A percentile compares a stretch with the other conserved stretches of the same genome.
Conservation (phyloP, 768 basidiomycete genomes). For the Phaeotremella fagi region DNA sequence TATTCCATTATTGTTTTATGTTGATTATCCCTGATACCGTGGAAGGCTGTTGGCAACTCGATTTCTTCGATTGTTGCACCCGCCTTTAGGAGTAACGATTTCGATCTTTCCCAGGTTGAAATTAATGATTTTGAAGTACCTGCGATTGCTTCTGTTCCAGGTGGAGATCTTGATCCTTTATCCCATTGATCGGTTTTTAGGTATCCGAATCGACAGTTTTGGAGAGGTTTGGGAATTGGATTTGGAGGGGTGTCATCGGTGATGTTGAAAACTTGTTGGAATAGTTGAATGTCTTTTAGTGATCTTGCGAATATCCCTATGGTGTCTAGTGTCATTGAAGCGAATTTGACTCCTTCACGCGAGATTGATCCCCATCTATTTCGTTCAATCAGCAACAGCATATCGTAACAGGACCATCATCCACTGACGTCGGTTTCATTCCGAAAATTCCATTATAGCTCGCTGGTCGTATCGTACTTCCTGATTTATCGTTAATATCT, state of each 20-base stretch:
- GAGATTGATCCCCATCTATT: constrained; percentile 39
- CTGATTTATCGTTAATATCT: constrained; percentile 7
- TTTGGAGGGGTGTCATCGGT: constrained; percentile 26
- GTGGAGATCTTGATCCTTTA: not conserved
- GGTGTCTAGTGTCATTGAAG: constrained; percentile 38
- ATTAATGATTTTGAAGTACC: constrained; percentile 13
- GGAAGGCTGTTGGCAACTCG: constrained; percentile 36
- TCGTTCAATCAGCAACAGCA: not conserved
- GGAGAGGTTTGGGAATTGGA: constrained; percentile 21
- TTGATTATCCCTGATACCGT: constrained; percentile 5
- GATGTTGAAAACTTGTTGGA: constrained; percentile 31
- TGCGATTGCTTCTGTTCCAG: too few species aligned
- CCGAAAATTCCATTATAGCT: constrained; percentile 46
- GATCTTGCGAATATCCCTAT: constrained; percentile 44
- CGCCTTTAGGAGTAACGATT: constrained; percentile 23
- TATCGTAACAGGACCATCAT: not conserved
- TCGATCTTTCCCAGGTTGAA: constrained; percentile 26
- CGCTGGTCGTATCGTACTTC: constrained; percentile 42
- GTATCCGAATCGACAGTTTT: constrained; percentile 31
- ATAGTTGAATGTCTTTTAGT: constrained; percentile 38
- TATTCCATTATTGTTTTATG: constrained; percentile 19
- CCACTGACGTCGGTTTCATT: constrained; percentile 41
- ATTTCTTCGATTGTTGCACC: constrained; percentile 41
- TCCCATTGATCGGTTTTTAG: constrained; percentile 28
- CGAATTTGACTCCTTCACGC: constrained; percentile 41